A percentile compares a stretch with the other conserved stretches of the same genome.
Evolutionary conservation across 495 filamentous ascomycete species (phyloP).

Genomic region (Cenococcum geophilum): DNA sequence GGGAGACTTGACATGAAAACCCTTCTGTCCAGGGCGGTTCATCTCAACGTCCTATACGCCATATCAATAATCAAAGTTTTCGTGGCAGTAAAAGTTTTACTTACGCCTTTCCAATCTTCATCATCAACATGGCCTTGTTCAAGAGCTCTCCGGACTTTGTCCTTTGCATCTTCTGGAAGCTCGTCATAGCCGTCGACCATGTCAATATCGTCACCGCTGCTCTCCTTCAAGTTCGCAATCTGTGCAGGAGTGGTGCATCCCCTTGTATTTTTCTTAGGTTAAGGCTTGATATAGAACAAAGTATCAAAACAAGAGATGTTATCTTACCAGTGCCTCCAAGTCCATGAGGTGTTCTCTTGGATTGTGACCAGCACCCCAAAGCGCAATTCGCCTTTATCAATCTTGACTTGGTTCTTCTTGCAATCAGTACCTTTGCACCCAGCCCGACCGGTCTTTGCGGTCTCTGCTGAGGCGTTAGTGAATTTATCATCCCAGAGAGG

Average conservation of each 20-base stretch:
- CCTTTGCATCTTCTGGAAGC: conserved; percentile 53
- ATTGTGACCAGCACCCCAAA: conserved; percentile 61
- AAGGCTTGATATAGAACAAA: background rate
- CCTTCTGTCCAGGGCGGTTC: conserved; percentile 59
- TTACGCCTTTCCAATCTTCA: conserved; percentile 73
- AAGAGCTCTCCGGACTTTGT: conserved; percentile 57
- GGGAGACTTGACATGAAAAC: conserved; percentile 47
- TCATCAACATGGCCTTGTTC: conserved; percentile 66
- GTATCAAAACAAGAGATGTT: conserved; percentile 3
- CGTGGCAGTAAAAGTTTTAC: conserved; percentile 23
- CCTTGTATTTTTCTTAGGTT: conserved; percentile 43
- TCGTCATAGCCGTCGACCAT: conserved; percentile 74
- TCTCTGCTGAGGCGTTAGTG: conserved; percentile 44
- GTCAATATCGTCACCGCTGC: conserved; percentile 65
- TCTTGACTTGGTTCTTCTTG: conserved; percentile 58
- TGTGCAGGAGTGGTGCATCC: conserved; percentile 69
- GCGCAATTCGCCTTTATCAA: conserved; percentile 69
- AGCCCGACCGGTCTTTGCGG: conserved; percentile 55
- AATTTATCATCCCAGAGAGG: background rate
- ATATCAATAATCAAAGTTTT: conserved; percentile 4
- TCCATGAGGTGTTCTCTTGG: conserved; percentile 47
- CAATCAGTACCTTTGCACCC: conserved; percentile 63
- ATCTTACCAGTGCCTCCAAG: conserved; percentile 74
- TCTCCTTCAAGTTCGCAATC: conserved; percentile 51
- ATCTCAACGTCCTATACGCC: conserved; percentile 56